Conservation (phyloP, 495 filamentous ascomycete genomes). For the Xylaria venustula region DNA sequence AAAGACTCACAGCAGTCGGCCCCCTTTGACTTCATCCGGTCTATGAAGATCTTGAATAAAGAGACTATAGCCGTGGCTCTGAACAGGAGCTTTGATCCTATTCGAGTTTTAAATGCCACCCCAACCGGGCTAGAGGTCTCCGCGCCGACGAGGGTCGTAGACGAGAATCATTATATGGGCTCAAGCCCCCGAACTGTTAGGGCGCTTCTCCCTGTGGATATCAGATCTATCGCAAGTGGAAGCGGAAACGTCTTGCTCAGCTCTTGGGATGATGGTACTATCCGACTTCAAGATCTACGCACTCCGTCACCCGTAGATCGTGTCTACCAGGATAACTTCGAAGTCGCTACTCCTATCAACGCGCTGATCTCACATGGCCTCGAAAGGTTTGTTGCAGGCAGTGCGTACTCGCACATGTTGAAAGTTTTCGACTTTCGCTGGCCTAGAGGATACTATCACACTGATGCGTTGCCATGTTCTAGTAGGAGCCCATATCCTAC, state of each 20-base stretch:
- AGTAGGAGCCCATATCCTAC: slow-evolving; percentile 30
- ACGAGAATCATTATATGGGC: background rate
- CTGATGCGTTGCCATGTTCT: slow-evolving; percentile 38
- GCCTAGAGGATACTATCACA: slow-evolving; percentile 43
- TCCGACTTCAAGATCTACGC: slow-evolving; percentile 45
- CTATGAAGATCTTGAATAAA: slow-evolving; percentile 36
- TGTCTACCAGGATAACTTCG: slow-evolving; percentile 46
- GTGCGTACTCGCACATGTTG: slow-evolving; percentile 32
- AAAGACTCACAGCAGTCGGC: background rate
- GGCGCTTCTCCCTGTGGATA: slow-evolving; percentile 39
- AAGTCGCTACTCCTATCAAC: slow-evolving; percentile 37
- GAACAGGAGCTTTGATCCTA: slow-evolving; percentile 31
- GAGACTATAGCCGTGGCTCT: slow-evolving; percentile 37
- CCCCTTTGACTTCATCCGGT: slow-evolving; percentile 24
- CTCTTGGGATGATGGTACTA: slow-evolving; percentile 46
- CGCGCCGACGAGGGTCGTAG: slow-evolving; percentile 17
- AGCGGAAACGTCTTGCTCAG: slow-evolving; percentile 41
- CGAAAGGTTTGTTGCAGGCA: slow-evolving; percentile 43
- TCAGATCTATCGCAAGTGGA: slow-evolving; percentile 22
- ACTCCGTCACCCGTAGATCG: slow-evolving; percentile 34
- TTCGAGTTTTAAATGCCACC: slow-evolving; percentile 39
- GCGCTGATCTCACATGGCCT: slow-evolving; percentile 40
- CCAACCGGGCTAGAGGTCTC: slow-evolving; percentile 34
- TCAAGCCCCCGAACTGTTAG: slow-evolving; percentile 22
- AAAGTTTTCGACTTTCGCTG: slow-evolving; percentile 52